Evolutionary conservation across 1,284 basidiomycete species (phyloP), one percentile per base, ranked within the genome.

Genomic region (Cerrena zonata): DNA sequence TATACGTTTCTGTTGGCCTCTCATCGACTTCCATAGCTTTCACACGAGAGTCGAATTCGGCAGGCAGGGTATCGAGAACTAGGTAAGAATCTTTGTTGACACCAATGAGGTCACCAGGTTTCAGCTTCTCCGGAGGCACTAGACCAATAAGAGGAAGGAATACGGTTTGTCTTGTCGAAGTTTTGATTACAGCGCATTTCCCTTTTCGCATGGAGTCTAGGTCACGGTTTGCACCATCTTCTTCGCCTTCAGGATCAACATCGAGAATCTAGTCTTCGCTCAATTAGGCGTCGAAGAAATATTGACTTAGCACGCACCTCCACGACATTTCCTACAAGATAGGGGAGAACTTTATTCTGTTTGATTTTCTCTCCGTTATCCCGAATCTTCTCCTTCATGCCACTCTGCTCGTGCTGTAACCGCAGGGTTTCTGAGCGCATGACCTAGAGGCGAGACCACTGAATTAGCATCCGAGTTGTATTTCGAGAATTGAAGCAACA

Each of bases 1-100:
- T 86, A 62, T 89, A 90, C 2, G 79, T 82, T 68, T 89, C 87
- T 12, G 86, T 89, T 19, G 87, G 86, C 54, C 81, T 71, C 69
- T 89, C 87, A 59, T 90, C 87, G 1, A 90, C 96, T 66, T 98
- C 93, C 94, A 99, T 99, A 2, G 87, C 87, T 67, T 89, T 89
- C 48, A 90, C 87, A 52, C 87, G 73, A 30, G 83, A 84, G 61
- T 90, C 87, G 67, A 85, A 90, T 62, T 90, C 87, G 53, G 80
- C 72, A 4, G 86, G 86, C 2, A 90, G 71, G 45, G 83, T 95
- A 70, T 99, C 95, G 25, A 99, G 80, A 41, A 99, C 82, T 55
- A 99, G 82, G 66, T 99, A 99, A n/a, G 93, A 97, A 69, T 99
- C 95, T 70, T 99, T 99, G 77, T 99, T 99, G 47, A 99, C 95